Evolutionary conservation across 2,329 filamentous ascomycete genomes (phyloP), one percentile per base, ranked within the genome.

Genomic region (Pseudocercospora cruenta): DNA sequence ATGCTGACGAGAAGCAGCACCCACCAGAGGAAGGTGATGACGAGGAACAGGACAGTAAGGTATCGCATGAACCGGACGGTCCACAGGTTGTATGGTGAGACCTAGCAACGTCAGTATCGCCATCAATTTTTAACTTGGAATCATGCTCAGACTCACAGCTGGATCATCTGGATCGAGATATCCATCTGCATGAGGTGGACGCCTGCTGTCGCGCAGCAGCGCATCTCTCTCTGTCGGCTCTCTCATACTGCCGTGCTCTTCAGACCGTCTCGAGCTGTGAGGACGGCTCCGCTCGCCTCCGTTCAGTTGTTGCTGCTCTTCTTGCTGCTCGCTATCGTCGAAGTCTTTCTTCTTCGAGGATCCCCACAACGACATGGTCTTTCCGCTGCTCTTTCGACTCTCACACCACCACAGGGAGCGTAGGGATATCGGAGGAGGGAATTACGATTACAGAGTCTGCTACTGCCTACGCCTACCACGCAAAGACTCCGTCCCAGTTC

Each of bases 61-160:
- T 89, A 92, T 76, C 93, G 88, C 62, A 95, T 83, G 55, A 91
- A 87, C 19, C 95, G 90, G 58, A 99, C 91, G 66, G 88, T 92
- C 90, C 93, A 97, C 43, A 98, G 87, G 74, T 99, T 99, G 81
- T 97, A 97, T 0, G 95, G 95, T 2, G 93, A 92, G 24, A 92
- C 89, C 84, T 82, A 3, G 7, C 12, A 21, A 12, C 51, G 22
- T 77, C 66, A 78, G 74, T 66, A 47, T 21, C 10, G 24, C 55
- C 24, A 26, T 21, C 26, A n/a, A n/a, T 21, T 6, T n/a, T 19
- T 19, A 7, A 21, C 10, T 19, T 21, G 3, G 43, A 4, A 43
- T 61, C n/a, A 12, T 14, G 28, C 43, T 24, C 22, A 9, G 6
- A 76, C 87, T 79, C 79, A 96, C 91, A 70, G 91, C 91, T 76